These are phyloP conservation scores for Sclerotiophoma versabilis DNA, from an alignment of 2,329 filamentous ascomycete species.

Conservation along the genomic window DNA sequence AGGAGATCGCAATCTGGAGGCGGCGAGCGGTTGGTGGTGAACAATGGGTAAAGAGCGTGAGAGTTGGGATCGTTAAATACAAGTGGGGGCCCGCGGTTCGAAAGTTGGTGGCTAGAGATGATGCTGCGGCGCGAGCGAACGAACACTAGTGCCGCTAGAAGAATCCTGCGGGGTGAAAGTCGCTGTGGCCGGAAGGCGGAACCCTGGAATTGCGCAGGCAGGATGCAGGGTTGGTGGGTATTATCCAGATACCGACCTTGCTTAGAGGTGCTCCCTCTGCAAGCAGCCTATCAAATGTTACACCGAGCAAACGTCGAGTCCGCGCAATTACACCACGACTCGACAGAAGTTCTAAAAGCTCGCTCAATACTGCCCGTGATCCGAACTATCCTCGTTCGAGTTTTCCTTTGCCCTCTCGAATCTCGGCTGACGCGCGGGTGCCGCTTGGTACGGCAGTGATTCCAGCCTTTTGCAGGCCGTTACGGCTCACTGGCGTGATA, in stretches of 20 bases:
- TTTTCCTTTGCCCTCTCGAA: conserved; percentile 18
- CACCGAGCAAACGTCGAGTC: conserved; percentile 9
- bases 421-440: conserved; percentile 17
- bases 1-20: not conserved
- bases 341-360: not conserved
- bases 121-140: conserved; percentile 21
- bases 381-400: conserved; percentile 9
- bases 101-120: conserved; percentile 17
- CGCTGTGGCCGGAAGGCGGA: conserved; percentile 26
- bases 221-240: conserved; percentile 6
- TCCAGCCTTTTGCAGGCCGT: conserved; percentile 2
- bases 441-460: conserved; percentile 9
- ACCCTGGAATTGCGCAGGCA: conserved; percentile 12
- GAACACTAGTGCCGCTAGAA: conserved; percentile 18
- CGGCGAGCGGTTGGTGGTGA: not conserved
- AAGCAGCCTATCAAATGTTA: conserved; percentile 25
- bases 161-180: conserved; percentile 28
- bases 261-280: conserved; percentile 16
- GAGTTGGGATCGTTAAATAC: conserved; percentile 15
- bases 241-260: conserved; percentile 9
- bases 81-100: conserved; percentile 3
- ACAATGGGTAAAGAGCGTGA: not conserved
- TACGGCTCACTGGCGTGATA: conserved; percentile 17
- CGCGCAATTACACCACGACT: conserved; percentile 27
- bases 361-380: not conserved